phyloP scores from a whole-genome alignment of 129 eudicot genomes.

The Pseudognaphalium luteoalbum region DNA sequence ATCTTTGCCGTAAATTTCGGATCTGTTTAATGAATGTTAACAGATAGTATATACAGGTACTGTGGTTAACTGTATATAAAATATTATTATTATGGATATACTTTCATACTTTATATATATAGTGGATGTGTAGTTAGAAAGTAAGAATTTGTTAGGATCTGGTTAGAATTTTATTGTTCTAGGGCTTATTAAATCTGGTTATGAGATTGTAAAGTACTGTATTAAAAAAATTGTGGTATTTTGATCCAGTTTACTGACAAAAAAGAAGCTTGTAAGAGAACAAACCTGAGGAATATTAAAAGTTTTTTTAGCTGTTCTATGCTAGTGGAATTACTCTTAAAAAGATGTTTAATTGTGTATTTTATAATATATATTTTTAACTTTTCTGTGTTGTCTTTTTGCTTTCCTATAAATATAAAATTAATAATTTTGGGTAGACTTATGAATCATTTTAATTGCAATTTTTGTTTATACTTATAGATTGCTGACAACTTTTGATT shows the following conservation, averaged over 20 bases:
- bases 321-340: constrained; percentile 43
- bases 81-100: not conserved
- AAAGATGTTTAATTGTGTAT: constrained; percentile 12
- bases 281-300: constrained; percentile 31
- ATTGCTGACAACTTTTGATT: constrained; percentile 17
- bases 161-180: constrained; percentile 14
- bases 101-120: constrained; percentile 1
- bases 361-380: constrained; percentile 27
- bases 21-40: constrained; percentile 17
- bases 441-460: not conserved
- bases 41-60: not conserved
- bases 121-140: constrained; percentile 6
- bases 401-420: not conserved
- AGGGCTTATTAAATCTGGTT: constrained; percentile 19
- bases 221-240: constrained; percentile 6
- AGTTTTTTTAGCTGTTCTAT: constrained; percentile 39
- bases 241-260: constrained; percentile 37
- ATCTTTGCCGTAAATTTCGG: constrained; percentile 29
- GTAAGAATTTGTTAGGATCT: constrained; percentile 46
- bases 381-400: constrained; percentile 48
- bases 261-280: constrained; percentile 40
- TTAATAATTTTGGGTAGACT: not conserved
- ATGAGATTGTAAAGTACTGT: constrained; percentile 30
- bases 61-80: not conserved
- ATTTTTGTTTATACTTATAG: constrained; percentile 13